phyloP scores from a whole-genome alignment of 1,139 yeast genomes.

The Debaryomyces psychrophilus region DNA sequence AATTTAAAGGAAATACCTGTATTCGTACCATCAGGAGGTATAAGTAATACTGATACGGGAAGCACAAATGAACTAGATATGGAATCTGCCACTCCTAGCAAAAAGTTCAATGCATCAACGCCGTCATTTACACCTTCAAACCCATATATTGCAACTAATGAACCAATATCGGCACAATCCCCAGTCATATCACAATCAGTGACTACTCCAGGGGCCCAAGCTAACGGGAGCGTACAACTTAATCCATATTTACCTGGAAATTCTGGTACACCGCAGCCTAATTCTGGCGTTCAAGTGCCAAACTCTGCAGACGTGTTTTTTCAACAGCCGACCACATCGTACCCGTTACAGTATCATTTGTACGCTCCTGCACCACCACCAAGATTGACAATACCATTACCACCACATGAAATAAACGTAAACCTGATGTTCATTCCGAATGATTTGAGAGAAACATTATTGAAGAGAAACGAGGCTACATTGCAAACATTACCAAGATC shows the following conservation, averaged over 20 bases:
- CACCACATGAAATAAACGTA: conserved; percentile 71
- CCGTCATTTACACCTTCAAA: conserved; percentile 39
- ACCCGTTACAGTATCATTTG: conserved; percentile 81
- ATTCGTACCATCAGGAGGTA: conserved; percentile 52
- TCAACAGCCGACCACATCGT: conserved; percentile 29
- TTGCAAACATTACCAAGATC: conserved; percentile 66
- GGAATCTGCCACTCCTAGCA: conserved; percentile 16
- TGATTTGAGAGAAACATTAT: conserved; percentile 70
- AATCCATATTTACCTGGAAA: conserved; percentile 26
- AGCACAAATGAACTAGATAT: not conserved
- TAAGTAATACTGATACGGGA: conserved; percentile 3
- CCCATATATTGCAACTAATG: conserved; percentile 10
- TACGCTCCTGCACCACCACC: conserved; percentile 93
- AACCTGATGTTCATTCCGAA: conserved; percentile 73
- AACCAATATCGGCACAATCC: conserved; percentile 8
- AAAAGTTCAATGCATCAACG: conserved; percentile 38
- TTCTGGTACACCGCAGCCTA: conserved; percentile 11
- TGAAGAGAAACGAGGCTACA: conserved; percentile 78
- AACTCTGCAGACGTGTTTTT: conserved; percentile 23
- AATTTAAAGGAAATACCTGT: conserved; percentile 58
- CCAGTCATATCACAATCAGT: conserved; percentile 13
- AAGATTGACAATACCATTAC: conserved; percentile 58
- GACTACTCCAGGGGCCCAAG: conserved; percentile 10
- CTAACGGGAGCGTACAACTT: conserved; percentile 14
- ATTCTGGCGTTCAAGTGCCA: conserved; percentile 14